Evolutionary conservation across 2,329 filamentous ascomycete species (phyloP).

Genomic region (Fusarium coffeatum): DNA sequence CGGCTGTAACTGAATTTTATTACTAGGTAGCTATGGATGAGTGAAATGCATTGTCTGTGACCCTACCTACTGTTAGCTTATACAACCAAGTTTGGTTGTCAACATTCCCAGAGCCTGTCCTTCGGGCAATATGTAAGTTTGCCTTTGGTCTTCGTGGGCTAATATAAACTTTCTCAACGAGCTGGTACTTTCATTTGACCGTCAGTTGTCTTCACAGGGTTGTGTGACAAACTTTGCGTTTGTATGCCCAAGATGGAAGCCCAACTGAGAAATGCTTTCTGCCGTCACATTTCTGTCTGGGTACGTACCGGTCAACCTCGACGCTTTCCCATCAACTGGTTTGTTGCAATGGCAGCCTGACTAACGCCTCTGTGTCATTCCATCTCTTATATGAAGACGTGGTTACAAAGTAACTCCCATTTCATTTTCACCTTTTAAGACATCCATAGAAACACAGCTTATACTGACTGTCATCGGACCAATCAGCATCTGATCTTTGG

Average conservation of each 20-base stretch:
- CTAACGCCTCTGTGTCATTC: neutral
- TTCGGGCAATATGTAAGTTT: neutral
- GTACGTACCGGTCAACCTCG: neutral
- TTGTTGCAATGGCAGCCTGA: no score
- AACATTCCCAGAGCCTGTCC: neutral
- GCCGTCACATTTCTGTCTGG: neutral
- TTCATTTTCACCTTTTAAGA: neutral
- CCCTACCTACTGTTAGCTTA: neutral
- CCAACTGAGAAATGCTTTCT: neutral
- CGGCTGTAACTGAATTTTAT: neutral
- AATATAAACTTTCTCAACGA: neutral
- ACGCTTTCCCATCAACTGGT: neutral
- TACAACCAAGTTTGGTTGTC: neutral
- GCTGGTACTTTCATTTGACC: neutral
- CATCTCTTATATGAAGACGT: neutral
- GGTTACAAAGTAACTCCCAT: neutral
- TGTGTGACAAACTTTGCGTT: neutral
- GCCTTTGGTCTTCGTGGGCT: neutral
- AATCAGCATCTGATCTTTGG: slow-evolving; percentile 5
- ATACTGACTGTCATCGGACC: neutral
- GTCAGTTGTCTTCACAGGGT: neutral
- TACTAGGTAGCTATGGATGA: neutral
- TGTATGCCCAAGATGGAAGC: neutral
- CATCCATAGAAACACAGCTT: neutral
- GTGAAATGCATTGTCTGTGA: neutral